Evolutionary conservation across 2,329 filamentous ascomycete species (phyloP).

Genomic region (Fusarium chuoi): DNA sequence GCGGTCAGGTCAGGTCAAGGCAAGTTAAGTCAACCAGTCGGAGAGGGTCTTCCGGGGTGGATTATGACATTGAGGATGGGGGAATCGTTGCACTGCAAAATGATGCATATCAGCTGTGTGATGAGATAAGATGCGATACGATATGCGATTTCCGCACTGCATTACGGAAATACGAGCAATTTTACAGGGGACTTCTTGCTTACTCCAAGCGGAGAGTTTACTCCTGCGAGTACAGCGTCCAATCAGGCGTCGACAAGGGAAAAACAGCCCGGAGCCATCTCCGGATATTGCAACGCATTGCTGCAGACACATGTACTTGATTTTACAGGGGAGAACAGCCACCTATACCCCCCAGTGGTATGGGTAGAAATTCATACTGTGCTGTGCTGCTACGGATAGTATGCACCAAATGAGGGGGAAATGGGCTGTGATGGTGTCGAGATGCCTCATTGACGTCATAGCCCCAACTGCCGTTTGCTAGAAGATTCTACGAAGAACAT

Average conservation of each 20-base stretch:
- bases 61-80: background rate
- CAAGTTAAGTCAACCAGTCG: conserved; percentile 11
- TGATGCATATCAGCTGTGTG: background rate
- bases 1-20: background rate
- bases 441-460: conserved; percentile 44
- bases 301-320: background rate
- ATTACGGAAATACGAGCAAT: conserved; percentile 2
- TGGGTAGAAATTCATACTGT: conserved; percentile 13
- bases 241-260: background rate
- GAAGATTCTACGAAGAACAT: conserved; percentile 18
- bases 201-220: conserved; percentile 35
- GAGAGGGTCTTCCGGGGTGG: conserved; percentile 39
- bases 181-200: background rate
- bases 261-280: background rate
- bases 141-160: background rate
- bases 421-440: conserved; percentile 15
- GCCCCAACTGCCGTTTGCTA: background rate
- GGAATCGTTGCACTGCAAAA: background rate
- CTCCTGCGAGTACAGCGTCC: conserved; percentile 23
- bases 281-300: background rate
- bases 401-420: conserved; percentile 7
- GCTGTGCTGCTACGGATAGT: background rate
- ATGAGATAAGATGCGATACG: background rate
- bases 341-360: conserved; percentile 13
- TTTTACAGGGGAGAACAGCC: background rate